Conservation (phyloP, 2,329 filamentous ascomycete species). For the Colletotrichum godetiae region DNA sequence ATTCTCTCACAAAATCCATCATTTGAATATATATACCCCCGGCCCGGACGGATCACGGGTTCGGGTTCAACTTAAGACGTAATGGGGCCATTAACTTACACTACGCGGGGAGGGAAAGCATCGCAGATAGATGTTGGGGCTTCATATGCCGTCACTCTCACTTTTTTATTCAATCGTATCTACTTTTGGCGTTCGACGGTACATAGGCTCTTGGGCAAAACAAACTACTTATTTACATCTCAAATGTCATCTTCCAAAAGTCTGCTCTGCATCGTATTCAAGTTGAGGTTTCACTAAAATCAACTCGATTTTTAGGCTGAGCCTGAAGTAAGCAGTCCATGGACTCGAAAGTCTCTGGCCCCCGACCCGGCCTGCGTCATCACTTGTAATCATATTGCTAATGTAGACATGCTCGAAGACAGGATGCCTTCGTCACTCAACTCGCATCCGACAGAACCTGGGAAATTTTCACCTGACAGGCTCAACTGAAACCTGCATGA, state of each 20-base stretch:
- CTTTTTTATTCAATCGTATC: background rate
- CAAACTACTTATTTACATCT: background rate
- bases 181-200: slow-evolving; percentile 11
- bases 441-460: background rate
- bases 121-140: background rate
- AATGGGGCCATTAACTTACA: background rate
- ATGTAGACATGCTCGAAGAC: background rate
- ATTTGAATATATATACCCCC: slow-evolving; percentile 27
- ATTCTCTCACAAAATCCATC: background rate
- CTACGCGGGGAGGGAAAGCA: background rate
- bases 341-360: too few relatives aligned
- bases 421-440: background rate
- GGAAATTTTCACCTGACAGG: background rate
- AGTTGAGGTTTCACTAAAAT: too few relatives aligned
- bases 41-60: background rate
- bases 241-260: too few relatives aligned
- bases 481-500: slow-evolving; percentile 11
- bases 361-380: too few relatives aligned
- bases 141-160: background rate
- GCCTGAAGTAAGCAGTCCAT: too few relatives aligned
- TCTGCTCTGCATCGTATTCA: too few relatives aligned
- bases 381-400: background rate
- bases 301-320: too few relatives aligned
- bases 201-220: background rate
- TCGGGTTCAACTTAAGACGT: background rate